These are phyloP conservation scores for Calocybe cyanea DNA, from an alignment of 768 basidiomycete species.

Conservation along the genomic window DNA sequence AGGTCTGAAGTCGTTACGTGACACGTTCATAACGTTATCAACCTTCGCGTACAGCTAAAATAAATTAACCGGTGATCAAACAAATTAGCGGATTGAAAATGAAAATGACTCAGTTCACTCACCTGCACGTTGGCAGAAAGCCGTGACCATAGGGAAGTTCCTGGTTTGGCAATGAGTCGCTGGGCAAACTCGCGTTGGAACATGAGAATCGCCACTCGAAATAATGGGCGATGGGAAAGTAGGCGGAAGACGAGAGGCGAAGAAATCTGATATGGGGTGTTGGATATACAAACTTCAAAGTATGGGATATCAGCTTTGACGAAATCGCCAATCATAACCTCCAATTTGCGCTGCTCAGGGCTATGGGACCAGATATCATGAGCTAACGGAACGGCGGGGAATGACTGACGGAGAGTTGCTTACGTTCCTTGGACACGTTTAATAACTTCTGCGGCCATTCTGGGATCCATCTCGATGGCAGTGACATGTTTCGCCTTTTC, in stretches of 20 bases:
- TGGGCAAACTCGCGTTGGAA: conserved; percentile 99
- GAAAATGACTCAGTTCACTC: conserved; percentile 2
- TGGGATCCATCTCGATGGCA: conserved; percentile 96
- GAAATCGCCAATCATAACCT: conserved; percentile 95
- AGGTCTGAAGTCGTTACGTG: conserved; percentile 95
- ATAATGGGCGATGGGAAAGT: conserved; percentile 92
- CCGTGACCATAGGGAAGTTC: conserved; percentile 86
- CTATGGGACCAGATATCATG: conserved; percentile 49
- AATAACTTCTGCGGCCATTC: conserved; percentile 96
- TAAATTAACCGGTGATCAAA: background rate
- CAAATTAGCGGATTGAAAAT: background rate
- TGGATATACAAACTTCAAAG: conserved; percentile 99
- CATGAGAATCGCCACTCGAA: conserved; percentile 96
- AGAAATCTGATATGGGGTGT: conserved; percentile 99
- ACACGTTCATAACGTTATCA: conserved; percentile 93
- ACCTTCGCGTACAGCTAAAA: conserved; percentile 84
- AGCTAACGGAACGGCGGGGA: background rate
- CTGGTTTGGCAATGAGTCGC: conserved; percentile 83
- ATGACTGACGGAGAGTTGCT: conserved; percentile 31
- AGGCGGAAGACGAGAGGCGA: conserved; percentile 96
- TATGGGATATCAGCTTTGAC: conserved; percentile 98
- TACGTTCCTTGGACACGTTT: conserved; percentile 98
- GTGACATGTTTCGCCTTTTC: conserved; percentile 91
- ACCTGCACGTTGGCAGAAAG: conserved; percentile 92
- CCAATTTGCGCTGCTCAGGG: conserved; percentile 92